A percentile compares a stretch with the other conserved stretches of the same genome.
Conservation (phyloP, 2,329 filamentous ascomycete species). For the Sarocladium oryzae region DNA sequence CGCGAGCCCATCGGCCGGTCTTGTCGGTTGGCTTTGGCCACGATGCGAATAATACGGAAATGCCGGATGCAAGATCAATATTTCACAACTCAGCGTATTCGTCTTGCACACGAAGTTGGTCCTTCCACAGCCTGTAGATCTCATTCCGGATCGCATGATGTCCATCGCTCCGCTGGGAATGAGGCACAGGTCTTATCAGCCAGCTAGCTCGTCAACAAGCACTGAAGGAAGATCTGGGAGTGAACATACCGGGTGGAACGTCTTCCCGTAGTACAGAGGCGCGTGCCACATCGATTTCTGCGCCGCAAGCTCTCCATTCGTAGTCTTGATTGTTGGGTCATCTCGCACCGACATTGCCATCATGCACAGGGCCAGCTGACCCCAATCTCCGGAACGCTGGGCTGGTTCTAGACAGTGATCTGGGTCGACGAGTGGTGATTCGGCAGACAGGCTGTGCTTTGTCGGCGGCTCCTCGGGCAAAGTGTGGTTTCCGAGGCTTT, state of each 20-base stretch:
- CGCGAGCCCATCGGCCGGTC: no score
- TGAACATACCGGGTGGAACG: constrained; percentile 34
- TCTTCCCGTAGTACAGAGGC: constrained; percentile 40
- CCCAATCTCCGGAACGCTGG: constrained; percentile 33
- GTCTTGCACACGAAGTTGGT: not conserved
- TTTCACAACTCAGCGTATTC: not conserved
- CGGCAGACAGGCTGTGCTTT: constrained; percentile 15
- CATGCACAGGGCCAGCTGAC: constrained; percentile 34
- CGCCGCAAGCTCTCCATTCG: constrained; percentile 18
- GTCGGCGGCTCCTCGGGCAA: constrained; percentile 9
- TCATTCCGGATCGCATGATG: constrained; percentile 15
- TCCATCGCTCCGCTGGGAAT: constrained; percentile 13
- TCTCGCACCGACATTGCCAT: constrained; percentile 33
- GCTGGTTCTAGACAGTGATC: constrained; percentile 28
- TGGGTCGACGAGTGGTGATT: constrained; percentile 30
- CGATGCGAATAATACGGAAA: no score
- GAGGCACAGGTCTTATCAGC: not conserved
- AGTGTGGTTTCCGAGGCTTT: constrained; percentile 10
- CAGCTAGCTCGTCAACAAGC: not conserved
- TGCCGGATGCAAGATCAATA: no score
- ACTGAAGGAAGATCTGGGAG: not conserved
- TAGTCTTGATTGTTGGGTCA: constrained; percentile 27
- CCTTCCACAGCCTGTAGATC: constrained; percentile 13
- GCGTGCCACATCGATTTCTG: constrained; percentile 38
- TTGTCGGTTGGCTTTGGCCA: no score